A percentile compares a stretch with the other conserved stretches of the same genome.
phyloP scores from a whole-genome alignment of 495 filamentous ascomycete species.

The Hypoxylon perforatum region DNA sequence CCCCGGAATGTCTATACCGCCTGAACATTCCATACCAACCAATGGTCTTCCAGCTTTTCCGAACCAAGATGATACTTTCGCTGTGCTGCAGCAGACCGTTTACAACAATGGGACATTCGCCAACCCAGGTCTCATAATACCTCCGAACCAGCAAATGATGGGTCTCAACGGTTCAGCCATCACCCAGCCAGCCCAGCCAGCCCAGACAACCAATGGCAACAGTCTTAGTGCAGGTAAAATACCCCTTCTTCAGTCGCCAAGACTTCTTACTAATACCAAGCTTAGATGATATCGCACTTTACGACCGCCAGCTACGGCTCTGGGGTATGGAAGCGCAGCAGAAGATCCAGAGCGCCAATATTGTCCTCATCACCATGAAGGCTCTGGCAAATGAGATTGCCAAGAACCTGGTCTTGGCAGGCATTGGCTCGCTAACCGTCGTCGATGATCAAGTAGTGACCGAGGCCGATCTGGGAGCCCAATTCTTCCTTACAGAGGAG shows the following conservation, averaged over 20 bases:
- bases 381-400: slow-evolving; percentile 95
- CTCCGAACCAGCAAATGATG: slow-evolving; percentile 24
- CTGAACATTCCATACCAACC: slow-evolving; percentile 13
- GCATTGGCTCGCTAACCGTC: slow-evolving; percentile 91
- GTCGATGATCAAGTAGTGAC: slow-evolving; percentile 82
- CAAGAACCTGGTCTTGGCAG: slow-evolving; percentile 96
- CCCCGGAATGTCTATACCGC: slow-evolving; percentile 14
- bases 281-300: slow-evolving; percentile 94
- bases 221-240: slow-evolving; percentile 30
- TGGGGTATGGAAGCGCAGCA: slow-evolving; percentile 96
- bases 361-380: slow-evolving; percentile 87
- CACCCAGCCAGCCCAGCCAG: too few species aligned
- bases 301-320: slow-evolving; percentile 97
- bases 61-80: slow-evolving; percentile 20
- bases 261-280: slow-evolving; percentile 9
- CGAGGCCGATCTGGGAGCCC: slow-evolving; percentile 83
- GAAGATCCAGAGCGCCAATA: slow-evolving; percentile 88
- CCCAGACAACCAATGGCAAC: slow-evolving; percentile 34
- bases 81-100: slow-evolving; percentile 22
- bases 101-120: slow-evolving; percentile 28
- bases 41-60: slow-evolving; percentile 26
- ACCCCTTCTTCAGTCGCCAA: not conserved
- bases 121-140: slow-evolving; percentile 28
- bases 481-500: slow-evolving; percentile 84
- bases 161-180: slow-evolving; percentile 6